phyloP scores from a whole-genome alignment of 768 basidiomycete genomes.

The Serendipita sp. region DNA sequence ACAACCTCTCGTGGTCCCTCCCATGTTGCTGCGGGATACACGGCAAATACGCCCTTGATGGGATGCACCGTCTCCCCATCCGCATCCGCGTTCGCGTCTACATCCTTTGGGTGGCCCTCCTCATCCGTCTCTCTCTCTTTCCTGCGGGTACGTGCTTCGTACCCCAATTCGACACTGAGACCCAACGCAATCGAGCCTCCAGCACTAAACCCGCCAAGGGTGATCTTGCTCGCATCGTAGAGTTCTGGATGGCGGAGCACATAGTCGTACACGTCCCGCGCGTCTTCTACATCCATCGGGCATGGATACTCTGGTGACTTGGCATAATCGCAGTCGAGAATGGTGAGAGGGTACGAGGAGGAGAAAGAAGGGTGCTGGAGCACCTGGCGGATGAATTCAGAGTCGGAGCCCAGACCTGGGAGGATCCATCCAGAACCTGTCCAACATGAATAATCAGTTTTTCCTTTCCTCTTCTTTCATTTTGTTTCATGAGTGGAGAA shows the following conservation, averaged over 20 bases:
- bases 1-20: background rate
- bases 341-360: background rate
- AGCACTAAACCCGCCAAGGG: background rate
- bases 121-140: too few relatives aligned
- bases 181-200: background rate
- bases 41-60: background rate
- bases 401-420: background rate
- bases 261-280: slow-evolving; percentile 2
- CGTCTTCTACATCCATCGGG: slow-evolving; percentile 2
- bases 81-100: too few relatives aligned
- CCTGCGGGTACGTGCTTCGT: background rate
- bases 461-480: too few relatives aligned
- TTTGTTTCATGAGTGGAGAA: too few relatives aligned
- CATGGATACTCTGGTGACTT: background rate
- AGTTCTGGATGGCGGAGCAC: background rate
- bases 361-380: background rate
- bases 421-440: slow-evolving; percentile 5
- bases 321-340: slow-evolving; percentile 6
- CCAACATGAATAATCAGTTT: background rate
- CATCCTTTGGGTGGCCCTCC: too few relatives aligned
- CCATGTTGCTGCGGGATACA: background rate
- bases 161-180: background rate
- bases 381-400: background rate
- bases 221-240: background rate
- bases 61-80: background rate